phyloP scores from a whole-genome alignment of 2,329 filamentous ascomycete genomes.

The Fusarium xyrophilum region DNA sequence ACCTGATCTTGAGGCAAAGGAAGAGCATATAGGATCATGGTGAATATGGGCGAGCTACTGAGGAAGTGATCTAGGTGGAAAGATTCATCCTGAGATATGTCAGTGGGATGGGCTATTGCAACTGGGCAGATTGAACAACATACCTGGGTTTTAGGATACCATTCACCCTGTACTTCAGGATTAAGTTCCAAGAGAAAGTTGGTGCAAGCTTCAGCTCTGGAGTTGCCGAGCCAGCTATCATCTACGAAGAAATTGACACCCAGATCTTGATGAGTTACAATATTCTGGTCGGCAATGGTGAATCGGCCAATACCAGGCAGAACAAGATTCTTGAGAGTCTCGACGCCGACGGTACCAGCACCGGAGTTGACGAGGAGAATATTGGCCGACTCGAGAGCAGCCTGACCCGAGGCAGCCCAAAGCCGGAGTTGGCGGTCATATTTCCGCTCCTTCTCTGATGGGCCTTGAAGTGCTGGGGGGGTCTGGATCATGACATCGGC shows the following conservation, averaged over 20 bases:
- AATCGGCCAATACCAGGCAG: constrained; percentile 91
- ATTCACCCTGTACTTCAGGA: constrained; percentile 85
- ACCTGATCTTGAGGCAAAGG: constrained; percentile 56
- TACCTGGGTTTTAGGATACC: constrained; percentile 59
- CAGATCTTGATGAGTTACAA: constrained; percentile 81
- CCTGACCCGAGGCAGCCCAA: constrained; percentile 92
- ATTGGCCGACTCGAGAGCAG: constrained; percentile 87
- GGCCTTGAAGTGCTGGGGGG: constrained; percentile 53
- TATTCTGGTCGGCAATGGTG: constrained; percentile 82
- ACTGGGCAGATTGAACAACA: not conserved
- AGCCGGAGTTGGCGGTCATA: constrained; percentile 95
- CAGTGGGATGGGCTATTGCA: not conserved
- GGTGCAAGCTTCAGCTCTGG: constrained; percentile 78
- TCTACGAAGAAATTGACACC: constrained; percentile 98
- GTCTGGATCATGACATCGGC: constrained; percentile 44
- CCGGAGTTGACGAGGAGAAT: constrained; percentile 91
- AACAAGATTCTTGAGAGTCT: constrained; percentile 96
- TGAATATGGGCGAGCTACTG: constrained; percentile 52
- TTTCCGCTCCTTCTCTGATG: constrained; percentile 72
- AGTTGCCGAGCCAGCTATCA: constrained; percentile 75
- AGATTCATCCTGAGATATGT: constrained; percentile 36
- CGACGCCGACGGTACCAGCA: constrained; percentile 84
- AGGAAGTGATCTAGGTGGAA: constrained; percentile 53
- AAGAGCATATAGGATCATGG: constrained; percentile 62
- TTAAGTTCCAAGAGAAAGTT: constrained; percentile 86